Percentiles rank a stretch among this genome's conserved stretches.
Conservation (phyloP, 2,329 filamentous ascomycete genomes). For the Hortaea werneckii region DNA sequence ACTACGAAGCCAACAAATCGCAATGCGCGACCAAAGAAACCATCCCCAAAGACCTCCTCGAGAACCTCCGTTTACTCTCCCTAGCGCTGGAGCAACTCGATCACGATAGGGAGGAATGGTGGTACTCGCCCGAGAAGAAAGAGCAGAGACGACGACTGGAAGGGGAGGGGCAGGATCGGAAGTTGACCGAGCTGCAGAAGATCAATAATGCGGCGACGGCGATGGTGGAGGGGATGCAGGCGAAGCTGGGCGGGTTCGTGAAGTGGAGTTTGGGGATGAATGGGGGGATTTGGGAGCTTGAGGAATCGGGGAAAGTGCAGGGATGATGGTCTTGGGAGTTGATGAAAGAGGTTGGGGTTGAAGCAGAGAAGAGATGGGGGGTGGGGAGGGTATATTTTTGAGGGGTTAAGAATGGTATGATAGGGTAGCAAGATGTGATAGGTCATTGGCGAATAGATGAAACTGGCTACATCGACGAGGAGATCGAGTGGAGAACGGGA, state of each 20-base stretch:
- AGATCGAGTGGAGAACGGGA: no score
- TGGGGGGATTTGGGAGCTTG: conserved; percentile 5
- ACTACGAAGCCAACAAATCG: conserved; percentile 1
- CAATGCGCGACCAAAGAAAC: background rate
- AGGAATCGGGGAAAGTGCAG: background rate
- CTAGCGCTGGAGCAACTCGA: conserved; percentile 8
- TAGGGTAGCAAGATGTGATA: no score
- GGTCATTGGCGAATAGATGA: no score
- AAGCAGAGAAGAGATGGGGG: background rate
- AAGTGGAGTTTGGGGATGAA: conserved; percentile 14
- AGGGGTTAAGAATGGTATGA: no score
- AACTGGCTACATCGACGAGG: no score
- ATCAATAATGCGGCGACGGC: conserved; percentile 11
- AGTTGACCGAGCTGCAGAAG: conserved; percentile 13
- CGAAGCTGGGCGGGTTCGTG: conserved; percentile 10
- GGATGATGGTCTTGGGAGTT: background rate
- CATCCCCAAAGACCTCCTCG: conserved; percentile 6
- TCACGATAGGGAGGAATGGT: conserved; percentile 11
- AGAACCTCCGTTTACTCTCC: conserved; percentile 8
- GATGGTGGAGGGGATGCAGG: conserved; percentile 9
- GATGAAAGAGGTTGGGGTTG: background rate
- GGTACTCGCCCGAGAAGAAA: conserved; percentile 11
- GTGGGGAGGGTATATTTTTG: no score
- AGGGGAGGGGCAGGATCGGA: conserved; percentile 8
- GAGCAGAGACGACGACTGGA: conserved; percentile 8